Evolutionary conservation across 179 eudicot species (phyloP), one percentile per base, ranked within the genome.

Genomic region (Silene coronaria): DNA sequence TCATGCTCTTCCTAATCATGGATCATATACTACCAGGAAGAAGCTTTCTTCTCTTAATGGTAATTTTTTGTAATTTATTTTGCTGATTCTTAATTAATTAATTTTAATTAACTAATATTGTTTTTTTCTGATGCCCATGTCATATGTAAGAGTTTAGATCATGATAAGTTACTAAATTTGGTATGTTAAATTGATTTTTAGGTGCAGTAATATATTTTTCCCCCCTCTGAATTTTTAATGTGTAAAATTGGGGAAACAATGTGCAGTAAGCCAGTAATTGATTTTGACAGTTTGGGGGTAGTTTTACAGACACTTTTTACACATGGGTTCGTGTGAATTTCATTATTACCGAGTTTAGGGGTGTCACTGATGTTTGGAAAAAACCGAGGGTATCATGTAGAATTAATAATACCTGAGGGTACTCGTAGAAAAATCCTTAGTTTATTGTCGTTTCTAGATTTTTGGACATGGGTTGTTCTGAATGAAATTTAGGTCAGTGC

Each of bases 21-120:
- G 80, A 80, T 80, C 83, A 81, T 71, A 60, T 14, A 70, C 48
- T 57, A 21, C 26, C 71, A 77, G 53, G 26, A 73, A 30, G 10
- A 73, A 30, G 10, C 4, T 6, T 22, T n/a, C 80, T 81, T 73
- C 80, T 77, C 22, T 36, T 51, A 27, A 70, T 48, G 75, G 78
- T 68, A 77, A 68, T 76, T 46, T 66, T 3, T 68, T 16, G 6
- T 21, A 1, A 19, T 68, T 68, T 10, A 21, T 42, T 21, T 72
- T 46, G 62, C 53, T 53, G 51, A 24, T 61, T 57, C 38, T 79
- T 67, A 63, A 63, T 63, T 63, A 27, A 28, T 67, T 64, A 5
- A 27, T 28, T 46, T 53, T 48, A 46, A 61, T 30, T 32, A 27
- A 6, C 36, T 6, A 27, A 70, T 70, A 13, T 10, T 22, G 34